Base-by-base conservation (phyloP, 2,329 filamentous ascomycete species). In the Akanthomyces muscarius region DNA sequence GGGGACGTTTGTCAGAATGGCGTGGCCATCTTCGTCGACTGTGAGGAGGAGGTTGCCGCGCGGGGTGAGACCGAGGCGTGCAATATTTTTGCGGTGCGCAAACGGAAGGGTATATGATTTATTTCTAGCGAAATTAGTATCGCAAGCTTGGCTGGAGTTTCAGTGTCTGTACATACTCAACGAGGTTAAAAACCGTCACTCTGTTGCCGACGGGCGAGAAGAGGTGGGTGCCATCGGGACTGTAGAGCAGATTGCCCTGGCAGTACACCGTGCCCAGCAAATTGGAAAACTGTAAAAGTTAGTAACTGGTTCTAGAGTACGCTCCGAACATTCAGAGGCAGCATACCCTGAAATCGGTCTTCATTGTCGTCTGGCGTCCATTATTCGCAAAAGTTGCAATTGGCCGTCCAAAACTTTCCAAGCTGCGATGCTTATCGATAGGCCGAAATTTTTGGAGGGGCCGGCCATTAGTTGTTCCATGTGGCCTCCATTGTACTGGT, bases 241-340 rank as follows among this genome's bases (percentile, higher is more conserved):
- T 96, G 81, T 96, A 99, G 74, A 97, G 85, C 72, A 99, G 86
- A 76, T 98, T 99, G 78, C 96, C 95, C 85, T 93, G 91, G 81
- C 92, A 92, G 82, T 98, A 99, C 74, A 99, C 95, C 69, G 95
- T 99, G 74, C 95, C 96, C 72, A 99, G 86, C 75, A 99, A 86
- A 79, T 98, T 99, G 75, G 94, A 97, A 80, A 99, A 99, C 93
- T 97, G 72, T n/a, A 16, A 47, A 51, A 18, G 42, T 62, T 14
- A 66, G 30, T 51, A 30, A 42, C 5, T 38, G 10, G 14, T 16
- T 6, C n/a, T 21, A 10, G 7, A 18, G 21, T 38, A 4, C 25
- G 2, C 4, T 7, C 2, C 36, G 38, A 16, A 4, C 8, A 8
- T 4, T 28, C 18, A 13, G 30, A n/a, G 13, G 44, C 21, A 23